Evolutionary conservation across 2,329 filamentous ascomycete genomes (phyloP).

Genomic region (Colletotrichum tropicicola): DNA sequence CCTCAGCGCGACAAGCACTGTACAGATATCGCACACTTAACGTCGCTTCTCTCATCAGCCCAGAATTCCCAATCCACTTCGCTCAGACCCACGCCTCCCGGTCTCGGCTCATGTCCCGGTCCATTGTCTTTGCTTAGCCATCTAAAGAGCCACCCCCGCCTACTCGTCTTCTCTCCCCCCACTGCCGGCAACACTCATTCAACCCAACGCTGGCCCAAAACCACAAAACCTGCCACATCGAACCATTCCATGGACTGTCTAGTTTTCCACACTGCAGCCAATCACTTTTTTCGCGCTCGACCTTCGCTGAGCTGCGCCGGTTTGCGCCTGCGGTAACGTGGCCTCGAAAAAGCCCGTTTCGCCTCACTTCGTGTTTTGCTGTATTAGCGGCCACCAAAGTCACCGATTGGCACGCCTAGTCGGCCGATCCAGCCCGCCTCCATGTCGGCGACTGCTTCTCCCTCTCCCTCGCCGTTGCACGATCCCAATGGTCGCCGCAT

Average conservation of each 20-base stretch:
- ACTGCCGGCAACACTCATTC: neutral
- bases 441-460: conserved; percentile 39
- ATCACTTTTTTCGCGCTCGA: conserved; percentile 1
- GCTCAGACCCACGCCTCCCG: conserved; percentile 10
- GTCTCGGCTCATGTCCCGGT: conserved; percentile 11
- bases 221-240: neutral
- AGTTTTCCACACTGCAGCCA: neutral
- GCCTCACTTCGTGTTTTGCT: no score
- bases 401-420: neutral
- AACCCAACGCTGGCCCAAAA: neutral
- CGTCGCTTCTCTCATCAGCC: no score
- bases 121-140: neutral
- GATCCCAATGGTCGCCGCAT: conserved; percentile 32
- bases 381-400: conserved; percentile 3
- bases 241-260: conserved; percentile 12
- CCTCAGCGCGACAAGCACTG: no score
- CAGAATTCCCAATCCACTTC: conserved; percentile 1
- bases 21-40: no score
- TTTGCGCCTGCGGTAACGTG: neutral
- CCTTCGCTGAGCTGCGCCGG: neutral
- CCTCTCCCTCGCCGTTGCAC: conserved; percentile 38
- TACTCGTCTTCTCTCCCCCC: neutral
- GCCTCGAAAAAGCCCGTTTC: neutral
- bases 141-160: conserved; percentile 13
- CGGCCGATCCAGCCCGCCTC: neutral